Conservation (phyloP, 164 flowering plant genomes). For the Vitis vinifera region ASM3070453v1 NC_081822.1:11672001-11672500, state of each 20-base stretch:
- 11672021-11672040: conserved; percentile 12
- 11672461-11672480: no score
- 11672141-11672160: not conserved
- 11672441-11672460: no score
- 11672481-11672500: no score
- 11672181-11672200: no score
- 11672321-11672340: not conserved
- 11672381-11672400: not conserved
- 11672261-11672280: not conserved
- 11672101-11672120: not conserved
- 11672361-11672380: not conserved
- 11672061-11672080: not conserved
- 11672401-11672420: no score
- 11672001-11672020: not conserved
- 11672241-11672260: not conserved
- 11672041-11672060: not conserved
- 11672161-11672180: no score
- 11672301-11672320: not conserved
- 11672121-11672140: not conserved
- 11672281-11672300: not conserved
- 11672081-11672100: not conserved
- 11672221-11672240: not conserved
- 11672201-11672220: no score
- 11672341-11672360: not conserved
- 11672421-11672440: no score